Conservation (phyloP, 306 rosid species). For the peach (Prunus persica) region Prunus_persica_NCBIv2 NC_034013.1:10285001-10285500, state of each 20-base stretch:
- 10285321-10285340: slow-evolving; percentile 73
- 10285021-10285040: neutral
- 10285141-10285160: neutral
- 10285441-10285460: slow-evolving; percentile 85
- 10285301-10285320: slow-evolving; percentile 88
- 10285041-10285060: neutral
- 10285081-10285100: neutral
- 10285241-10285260: neutral
- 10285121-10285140: neutral
- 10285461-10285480: slow-evolving; percentile 62
- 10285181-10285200: neutral
- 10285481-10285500: slow-evolving; percentile 58
- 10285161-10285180: neutral
- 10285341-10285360: slow-evolving; percentile 74
- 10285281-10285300: slow-evolving; percentile 72
- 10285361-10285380: slow-evolving; percentile 54
- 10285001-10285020: neutral
- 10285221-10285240: slow-evolving; percentile 8
- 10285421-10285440: slow-evolving; percentile 17
- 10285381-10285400: slow-evolving; percentile 7
- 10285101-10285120: neutral
- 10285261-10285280: slow-evolving; percentile 76
- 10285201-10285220: neutral
- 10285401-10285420: slow-evolving; percentile 7
- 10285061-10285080: neutral